Percentiles rank a stretch among this genome's conserved stretches.
Conservation (phyloP, 768 basidiomycete genomes). For the Dentipellis sp. region DNA sequence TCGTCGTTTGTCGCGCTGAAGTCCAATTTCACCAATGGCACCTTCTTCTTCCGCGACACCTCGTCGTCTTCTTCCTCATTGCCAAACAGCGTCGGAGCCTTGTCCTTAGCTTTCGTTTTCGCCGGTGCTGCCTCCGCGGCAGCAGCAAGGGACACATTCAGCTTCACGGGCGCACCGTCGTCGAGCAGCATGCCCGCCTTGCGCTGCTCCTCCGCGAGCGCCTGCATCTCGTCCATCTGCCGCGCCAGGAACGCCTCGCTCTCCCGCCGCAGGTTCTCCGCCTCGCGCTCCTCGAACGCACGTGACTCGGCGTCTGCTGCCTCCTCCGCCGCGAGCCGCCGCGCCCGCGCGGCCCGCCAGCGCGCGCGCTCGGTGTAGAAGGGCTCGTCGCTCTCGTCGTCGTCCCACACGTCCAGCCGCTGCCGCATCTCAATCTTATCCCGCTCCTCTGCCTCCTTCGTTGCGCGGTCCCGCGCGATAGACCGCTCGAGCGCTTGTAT, state of each 20-base stretch:
- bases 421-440: slow-evolving; percentile 74
- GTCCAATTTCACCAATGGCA: slow-evolving; percentile 83
- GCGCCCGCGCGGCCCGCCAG: slow-evolving; percentile 74
- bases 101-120: slow-evolving; percentile 28
- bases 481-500: slow-evolving; percentile 70
- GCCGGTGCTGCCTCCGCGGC: slow-evolving; percentile 34
- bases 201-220: slow-evolving; percentile 82
- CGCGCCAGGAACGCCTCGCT: slow-evolving; percentile 89
- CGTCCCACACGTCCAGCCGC: slow-evolving; percentile 83
- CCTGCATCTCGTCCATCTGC: slow-evolving; percentile 95
- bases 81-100: slow-evolving; percentile 57
- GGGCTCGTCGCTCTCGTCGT: slow-evolving; percentile 85
- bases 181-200: slow-evolving; percentile 86
- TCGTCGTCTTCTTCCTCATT: slow-evolving; percentile 88
- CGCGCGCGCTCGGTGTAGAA: slow-evolving; percentile 89
- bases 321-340: slow-evolving; percentile 69
- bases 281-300: slow-evolving; percentile 75
- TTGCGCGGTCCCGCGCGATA: slow-evolving; percentile 60
- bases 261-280: slow-evolving; percentile 79
- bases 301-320: slow-evolving; percentile 79
- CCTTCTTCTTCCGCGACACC: slow-evolving; percentile 68
- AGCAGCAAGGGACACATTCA: slow-evolving; percentile 65
- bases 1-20: slow-evolving; percentile 74
- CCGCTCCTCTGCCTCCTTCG: slow-evolving; percentile 70
- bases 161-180: slow-evolving; percentile 83